These are phyloP conservation scores for Melaleuca alternifolia DNA, from an alignment of 345 rosid species.

Conservation along the genomic window DNA sequence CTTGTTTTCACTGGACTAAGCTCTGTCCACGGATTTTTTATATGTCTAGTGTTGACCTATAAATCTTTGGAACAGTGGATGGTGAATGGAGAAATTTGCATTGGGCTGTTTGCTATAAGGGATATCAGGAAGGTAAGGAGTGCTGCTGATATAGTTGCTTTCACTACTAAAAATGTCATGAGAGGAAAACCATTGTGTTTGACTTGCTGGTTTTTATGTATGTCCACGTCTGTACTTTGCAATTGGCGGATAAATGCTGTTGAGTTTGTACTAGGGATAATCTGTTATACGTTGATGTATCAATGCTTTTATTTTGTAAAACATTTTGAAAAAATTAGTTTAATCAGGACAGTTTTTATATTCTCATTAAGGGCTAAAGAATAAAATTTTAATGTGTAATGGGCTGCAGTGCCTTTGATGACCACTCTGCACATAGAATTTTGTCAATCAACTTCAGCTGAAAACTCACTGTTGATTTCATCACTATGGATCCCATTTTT, in stretches of 20 bases:
- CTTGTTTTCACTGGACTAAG: neutral
- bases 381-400: neutral
- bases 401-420: neutral
- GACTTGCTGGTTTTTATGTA: neutral
- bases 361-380: neutral
- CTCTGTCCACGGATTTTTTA: neutral
- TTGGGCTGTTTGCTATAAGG: conserved; percentile 85
- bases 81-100: conserved; percentile 98
- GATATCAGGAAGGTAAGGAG: conserved; percentile 75
- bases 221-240: neutral
- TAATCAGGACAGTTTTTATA: neutral
- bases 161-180: neutral
- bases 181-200: neutral
- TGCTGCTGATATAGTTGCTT: neutral
- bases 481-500: neutral
- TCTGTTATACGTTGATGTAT: neutral
- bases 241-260: neutral
- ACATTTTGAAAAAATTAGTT: neutral
- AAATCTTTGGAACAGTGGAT: conserved; percentile 64
- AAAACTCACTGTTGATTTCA: neutral
- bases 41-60: conserved; percentile 4
- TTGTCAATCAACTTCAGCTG: neutral
- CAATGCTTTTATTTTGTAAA: neutral
- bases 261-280: neutral
- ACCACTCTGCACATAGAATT: neutral